phyloP scores from a whole-genome alignment of 2,329 filamentous ascomycete genomes.

The Beauveria scarabaeidicola region DNA sequence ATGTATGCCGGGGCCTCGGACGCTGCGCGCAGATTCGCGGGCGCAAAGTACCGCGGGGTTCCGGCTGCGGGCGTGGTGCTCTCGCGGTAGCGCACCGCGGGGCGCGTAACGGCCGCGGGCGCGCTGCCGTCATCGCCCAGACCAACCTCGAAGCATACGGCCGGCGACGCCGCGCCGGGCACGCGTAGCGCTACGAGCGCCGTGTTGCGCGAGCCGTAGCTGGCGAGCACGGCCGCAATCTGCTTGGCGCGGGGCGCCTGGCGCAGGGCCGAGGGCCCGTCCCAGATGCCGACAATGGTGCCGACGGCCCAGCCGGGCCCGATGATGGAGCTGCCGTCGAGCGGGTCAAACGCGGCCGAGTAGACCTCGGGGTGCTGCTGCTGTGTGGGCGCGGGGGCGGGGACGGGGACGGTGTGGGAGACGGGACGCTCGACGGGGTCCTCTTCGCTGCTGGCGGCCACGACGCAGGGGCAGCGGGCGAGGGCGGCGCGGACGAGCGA shows the following conservation, averaged over 20 bases:
- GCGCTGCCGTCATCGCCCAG: slow-evolving; percentile 22
- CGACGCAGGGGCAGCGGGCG: slow-evolving; percentile 34
- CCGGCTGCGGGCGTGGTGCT: slow-evolving; percentile 27
- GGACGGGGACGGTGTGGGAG: slow-evolving; percentile 8
- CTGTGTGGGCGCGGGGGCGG: not conserved
- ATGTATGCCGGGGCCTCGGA: slow-evolving; percentile 42
- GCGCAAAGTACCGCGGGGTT: slow-evolving; percentile 49
- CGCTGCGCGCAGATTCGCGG: slow-evolving; percentile 51
- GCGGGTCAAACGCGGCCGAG: slow-evolving; percentile 53
- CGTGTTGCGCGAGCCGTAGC: slow-evolving; percentile 46
- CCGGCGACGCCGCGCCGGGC: slow-evolving; percentile 22
- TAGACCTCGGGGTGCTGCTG: slow-evolving; percentile 34
- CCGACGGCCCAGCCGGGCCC: slow-evolving; percentile 50
- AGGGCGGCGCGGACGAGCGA: slow-evolving; percentile 37
- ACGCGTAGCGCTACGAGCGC: slow-evolving; percentile 47
- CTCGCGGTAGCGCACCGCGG: slow-evolving; percentile 28
- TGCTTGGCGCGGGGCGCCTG: slow-evolving; percentile 32
- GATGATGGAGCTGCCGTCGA: slow-evolving; percentile 55
- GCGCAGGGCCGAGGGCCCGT: slow-evolving; percentile 35
- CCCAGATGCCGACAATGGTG: slow-evolving; percentile 53
- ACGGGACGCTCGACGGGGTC: slow-evolving; percentile 42
- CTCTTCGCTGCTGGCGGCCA: slow-evolving; percentile 51
- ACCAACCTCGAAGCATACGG: slow-evolving; percentile 44
- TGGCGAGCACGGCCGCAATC: slow-evolving; percentile 42
- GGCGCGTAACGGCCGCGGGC: slow-evolving; percentile 32